These are phyloP conservation scores for Nicotiana otophora DNA, from an alignment of 257 asterid genomes.

Conservation along the genomic window DNA sequence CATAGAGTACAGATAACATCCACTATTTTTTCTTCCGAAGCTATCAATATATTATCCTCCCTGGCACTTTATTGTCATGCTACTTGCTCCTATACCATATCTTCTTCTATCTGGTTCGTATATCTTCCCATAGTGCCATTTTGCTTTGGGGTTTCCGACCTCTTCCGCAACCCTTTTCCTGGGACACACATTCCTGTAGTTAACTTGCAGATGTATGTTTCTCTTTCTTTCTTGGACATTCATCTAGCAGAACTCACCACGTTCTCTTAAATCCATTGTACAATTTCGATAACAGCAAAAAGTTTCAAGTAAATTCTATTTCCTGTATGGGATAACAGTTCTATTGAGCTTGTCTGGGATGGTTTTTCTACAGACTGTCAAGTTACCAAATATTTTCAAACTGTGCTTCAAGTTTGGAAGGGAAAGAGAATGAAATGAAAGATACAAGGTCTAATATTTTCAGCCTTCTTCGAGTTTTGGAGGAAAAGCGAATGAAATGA, in stretches of 20 bases:
- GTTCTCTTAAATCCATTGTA: neutral
- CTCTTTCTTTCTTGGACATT: neutral
- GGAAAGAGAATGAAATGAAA: neutral
- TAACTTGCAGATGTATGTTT: neutral
- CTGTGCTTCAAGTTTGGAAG: neutral
- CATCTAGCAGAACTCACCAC: neutral
- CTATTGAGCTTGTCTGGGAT: neutral
- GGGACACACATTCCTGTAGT: neutral
- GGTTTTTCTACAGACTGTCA: neutral
- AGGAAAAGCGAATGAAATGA: neutral
- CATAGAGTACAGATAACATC: neutral
- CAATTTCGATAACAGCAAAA: neutral
- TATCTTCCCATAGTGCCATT: neutral
- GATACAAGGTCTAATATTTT: neutral
- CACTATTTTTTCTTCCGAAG: neutral
- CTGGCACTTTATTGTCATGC: neutral
- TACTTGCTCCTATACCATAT: neutral
- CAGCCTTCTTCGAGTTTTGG: neutral
- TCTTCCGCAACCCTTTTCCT: neutral
- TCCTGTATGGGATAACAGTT: neutral
- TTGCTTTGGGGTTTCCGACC: neutral
- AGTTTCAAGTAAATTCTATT: neutral
- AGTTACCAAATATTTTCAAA: neutral
- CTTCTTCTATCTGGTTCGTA: neutral
- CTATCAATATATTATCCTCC: neutral